Evolutionary conservation across 2,329 filamentous ascomycete species (phyloP).

Genomic region (Penicillium sp.): DNA sequence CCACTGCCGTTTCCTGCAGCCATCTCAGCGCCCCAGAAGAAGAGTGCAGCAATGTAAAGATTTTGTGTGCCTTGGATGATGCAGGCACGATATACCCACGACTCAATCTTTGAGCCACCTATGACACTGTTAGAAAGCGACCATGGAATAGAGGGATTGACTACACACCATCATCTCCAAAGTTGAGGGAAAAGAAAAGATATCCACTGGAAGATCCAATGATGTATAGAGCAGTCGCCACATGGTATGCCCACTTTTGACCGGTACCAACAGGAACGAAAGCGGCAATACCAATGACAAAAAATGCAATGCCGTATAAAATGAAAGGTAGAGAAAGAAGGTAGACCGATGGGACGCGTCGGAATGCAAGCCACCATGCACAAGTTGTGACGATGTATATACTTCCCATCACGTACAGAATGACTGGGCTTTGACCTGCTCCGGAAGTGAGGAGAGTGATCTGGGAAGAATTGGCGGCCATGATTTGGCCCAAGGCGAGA

Average conservation of each 20-base stretch:
- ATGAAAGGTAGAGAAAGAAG: conserved; percentile 61
- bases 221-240: conserved; percentile 63
- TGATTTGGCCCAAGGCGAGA: conserved; percentile 62
- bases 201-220: conserved; percentile 64
- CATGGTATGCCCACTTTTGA: conserved; percentile 59
- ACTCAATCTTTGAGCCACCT: conserved; percentile 37
- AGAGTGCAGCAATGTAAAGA: conserved; percentile 64
- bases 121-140: neutral
- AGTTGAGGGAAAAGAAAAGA: conserved; percentile 68
- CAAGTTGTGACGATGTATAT: conserved; percentile 57
- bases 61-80: conserved; percentile 68
- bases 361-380: conserved; percentile 66
- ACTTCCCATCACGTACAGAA: conserved; percentile 54
- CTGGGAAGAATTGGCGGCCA: conserved; percentile 67
- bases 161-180: conserved; percentile 64
- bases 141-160: no score
- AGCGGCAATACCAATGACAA: conserved; percentile 62
- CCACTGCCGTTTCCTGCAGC: conserved; percentile 36
- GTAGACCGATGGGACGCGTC: conserved; percentile 58
- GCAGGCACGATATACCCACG: conserved; percentile 67
- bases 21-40: conserved; percentile 65
- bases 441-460: conserved; percentile 67
- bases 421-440: conserved; percentile 58
- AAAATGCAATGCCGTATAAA: conserved; percentile 64
- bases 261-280: conserved; percentile 43